A percentile compares a stretch with the other conserved stretches of the same genome.
Conservation (phyloP, 2,329 filamentous ascomycete genomes). For the Claviceps africana region DNA sequence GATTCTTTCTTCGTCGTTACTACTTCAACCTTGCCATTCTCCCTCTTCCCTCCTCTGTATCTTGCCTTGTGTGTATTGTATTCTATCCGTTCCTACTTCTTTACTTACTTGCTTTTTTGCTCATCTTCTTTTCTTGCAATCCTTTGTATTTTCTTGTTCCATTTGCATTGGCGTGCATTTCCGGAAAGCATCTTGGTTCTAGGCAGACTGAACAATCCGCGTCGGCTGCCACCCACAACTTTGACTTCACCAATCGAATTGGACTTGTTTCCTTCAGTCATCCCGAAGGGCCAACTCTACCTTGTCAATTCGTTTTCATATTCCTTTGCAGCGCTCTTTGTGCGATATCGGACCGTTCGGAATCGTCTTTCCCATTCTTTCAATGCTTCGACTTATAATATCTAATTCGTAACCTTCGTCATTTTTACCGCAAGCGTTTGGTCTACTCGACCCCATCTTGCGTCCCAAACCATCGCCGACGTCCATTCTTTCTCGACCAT, state of each 20-base stretch:
- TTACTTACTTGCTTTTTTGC: neutral
- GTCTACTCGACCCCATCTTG: neutral
- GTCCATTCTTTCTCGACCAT: neutral
- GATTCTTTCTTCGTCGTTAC: neutral
- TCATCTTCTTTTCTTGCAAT: neutral
- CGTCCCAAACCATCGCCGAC: neutral
- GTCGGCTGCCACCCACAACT: neutral
- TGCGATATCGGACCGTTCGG: neutral
- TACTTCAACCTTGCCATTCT: neutral
- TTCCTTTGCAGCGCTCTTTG: conserved; percentile 4
- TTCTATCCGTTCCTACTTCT: neutral
- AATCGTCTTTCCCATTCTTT: neutral
- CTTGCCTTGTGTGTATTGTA: neutral
- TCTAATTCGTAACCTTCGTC: conserved; percentile 7
- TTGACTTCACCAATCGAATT: neutral
- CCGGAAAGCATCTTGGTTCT: neutral
- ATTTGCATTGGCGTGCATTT: conserved; percentile 1
- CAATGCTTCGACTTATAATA: conserved; percentile 7
- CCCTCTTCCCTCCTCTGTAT: neutral
- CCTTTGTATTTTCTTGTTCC: neutral
- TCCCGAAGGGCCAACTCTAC: neutral
- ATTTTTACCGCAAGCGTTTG: neutral
- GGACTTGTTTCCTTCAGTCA: neutral
- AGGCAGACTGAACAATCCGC: neutral
- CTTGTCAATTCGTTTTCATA: conserved; percentile 1